Conservation (phyloP, 371 early-diverging fungal genomes). For the Paramicrosporidium saccamoebae region DNA sequence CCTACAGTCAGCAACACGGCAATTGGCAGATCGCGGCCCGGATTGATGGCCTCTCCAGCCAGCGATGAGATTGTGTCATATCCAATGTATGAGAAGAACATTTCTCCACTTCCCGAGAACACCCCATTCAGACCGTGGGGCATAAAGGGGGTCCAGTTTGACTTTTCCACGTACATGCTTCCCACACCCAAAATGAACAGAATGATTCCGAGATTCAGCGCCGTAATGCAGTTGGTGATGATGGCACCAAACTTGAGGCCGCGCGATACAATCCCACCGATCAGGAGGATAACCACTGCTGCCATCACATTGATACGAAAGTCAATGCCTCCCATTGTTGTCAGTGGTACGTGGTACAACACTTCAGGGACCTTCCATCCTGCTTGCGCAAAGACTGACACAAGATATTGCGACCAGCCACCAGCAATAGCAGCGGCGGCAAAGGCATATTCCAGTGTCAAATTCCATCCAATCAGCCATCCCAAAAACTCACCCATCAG, state of each 20-base stretch:
- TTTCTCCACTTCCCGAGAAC: conserved; percentile 30
- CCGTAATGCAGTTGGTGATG: conserved; percentile 35
- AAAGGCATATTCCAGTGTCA: conserved; percentile 44
- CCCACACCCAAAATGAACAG: no score
- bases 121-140: conserved; percentile 41
- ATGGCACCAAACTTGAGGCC: conserved; percentile 31
- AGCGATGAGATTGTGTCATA: conserved; percentile 62
- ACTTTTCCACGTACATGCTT: conserved; percentile 16
- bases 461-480: conserved; percentile 53
- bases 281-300: conserved; percentile 15
- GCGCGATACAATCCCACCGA: conserved; percentile 29
- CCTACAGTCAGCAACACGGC: conserved; percentile 39
- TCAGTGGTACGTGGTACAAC: no score
- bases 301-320: no score
- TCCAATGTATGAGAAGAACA: conserved; percentile 63
- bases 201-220: no score
- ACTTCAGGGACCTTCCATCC: no score
- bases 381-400: conserved; percentile 27
- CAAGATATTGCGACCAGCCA: conserved; percentile 43
- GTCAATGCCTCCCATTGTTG: no score
- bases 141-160: conserved; percentile 40
- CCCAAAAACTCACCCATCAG: conserved; percentile 46
- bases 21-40: conserved; percentile 45
- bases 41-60: conserved; percentile 47
- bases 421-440: conserved; percentile 31